Percentiles rank a stretch among this genome's conserved stretches.
These are phyloP conservation scores for Annona cherimola DNA, from an alignment of 164 flowering plant species.

Conservation along the genomic window DNA sequence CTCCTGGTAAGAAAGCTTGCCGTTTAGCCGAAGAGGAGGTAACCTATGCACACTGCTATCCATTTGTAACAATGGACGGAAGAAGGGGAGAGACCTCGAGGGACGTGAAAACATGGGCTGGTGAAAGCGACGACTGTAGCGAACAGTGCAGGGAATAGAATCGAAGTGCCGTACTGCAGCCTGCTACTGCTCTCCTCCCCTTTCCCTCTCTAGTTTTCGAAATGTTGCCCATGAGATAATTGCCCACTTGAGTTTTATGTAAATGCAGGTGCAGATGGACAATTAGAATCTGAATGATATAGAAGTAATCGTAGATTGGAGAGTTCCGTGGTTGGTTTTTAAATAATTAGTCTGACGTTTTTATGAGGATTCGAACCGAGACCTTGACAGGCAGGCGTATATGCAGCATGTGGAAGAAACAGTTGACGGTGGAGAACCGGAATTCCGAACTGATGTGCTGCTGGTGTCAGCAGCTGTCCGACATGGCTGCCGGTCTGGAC, in stretches of 20 bases:
- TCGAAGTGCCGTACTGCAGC: background rate
- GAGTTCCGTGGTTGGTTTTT: too few relatives aligned
- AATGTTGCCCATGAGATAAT: too few relatives aligned
- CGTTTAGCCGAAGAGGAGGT: background rate
- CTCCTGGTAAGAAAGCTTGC: background rate
- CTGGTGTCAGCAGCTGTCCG: background rate
- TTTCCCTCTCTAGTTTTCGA: background rate
- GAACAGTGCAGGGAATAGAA: background rate
- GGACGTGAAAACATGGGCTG: background rate
- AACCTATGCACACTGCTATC: background rate
- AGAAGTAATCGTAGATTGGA: too few relatives aligned
- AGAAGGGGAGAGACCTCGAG: constrained; percentile 1
- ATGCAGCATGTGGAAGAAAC: too few relatives aligned
- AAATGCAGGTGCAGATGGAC: too few relatives aligned
- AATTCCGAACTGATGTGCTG: too few relatives aligned
- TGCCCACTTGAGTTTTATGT: too few relatives aligned
- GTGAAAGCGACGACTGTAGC: background rate
- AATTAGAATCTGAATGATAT: too few relatives aligned
- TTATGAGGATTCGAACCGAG: too few relatives aligned
- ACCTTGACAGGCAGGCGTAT: too few relatives aligned
- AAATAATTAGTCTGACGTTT: too few relatives aligned
- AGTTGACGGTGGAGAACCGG: too few relatives aligned
- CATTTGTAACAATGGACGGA: background rate
- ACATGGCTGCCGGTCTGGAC: background rate
- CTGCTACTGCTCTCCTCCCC: background rate